phyloP scores from a whole-genome alignment of 768 basidiomycete genomes.

The Kwoniella heveanensis region DNA sequence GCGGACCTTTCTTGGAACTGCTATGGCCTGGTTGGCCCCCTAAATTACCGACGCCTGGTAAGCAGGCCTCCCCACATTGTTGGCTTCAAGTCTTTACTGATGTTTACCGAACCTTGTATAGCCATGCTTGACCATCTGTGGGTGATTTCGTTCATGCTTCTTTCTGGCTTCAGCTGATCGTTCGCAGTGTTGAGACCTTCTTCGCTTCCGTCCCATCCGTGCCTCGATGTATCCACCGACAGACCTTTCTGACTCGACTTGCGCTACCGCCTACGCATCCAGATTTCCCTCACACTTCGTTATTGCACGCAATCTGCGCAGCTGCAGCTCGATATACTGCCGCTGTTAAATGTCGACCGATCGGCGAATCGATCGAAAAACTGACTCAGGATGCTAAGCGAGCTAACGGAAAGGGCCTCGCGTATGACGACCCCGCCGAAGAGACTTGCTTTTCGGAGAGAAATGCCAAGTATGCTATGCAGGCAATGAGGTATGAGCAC shows the following conservation, averaged over 20 bases:
- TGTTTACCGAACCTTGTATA: background rate
- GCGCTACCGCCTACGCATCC: constrained; percentile 68
- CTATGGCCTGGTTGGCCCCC: constrained; percentile 42
- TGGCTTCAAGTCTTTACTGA: background rate
- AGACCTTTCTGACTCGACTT: constrained; percentile 68
- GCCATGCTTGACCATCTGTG: constrained; percentile 38
- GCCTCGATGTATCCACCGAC: constrained; percentile 67
- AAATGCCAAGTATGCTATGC: constrained; percentile 38
- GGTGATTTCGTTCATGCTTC: constrained; percentile 3
- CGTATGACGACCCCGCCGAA: constrained; percentile 25
- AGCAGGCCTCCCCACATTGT: constrained; percentile 4
- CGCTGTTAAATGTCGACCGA: constrained; percentile 46
- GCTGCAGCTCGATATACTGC: constrained; percentile 74
- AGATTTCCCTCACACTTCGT: constrained; percentile 69
- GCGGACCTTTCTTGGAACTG: constrained; percentile 31
- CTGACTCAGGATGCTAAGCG: constrained; percentile 17
- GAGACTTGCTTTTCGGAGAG: constrained; percentile 43
- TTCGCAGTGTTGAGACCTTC: constrained; percentile 70
- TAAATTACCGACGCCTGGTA: constrained; percentile 33
- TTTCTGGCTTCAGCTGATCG: background rate
- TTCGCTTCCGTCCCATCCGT: constrained; percentile 78
- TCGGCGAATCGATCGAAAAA: constrained; percentile 22
- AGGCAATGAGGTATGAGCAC: constrained; percentile 24
- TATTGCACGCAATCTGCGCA: constrained; percentile 83
- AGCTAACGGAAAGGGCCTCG: constrained; percentile 8